Evolutionary conservation across 352 stramenopile species (phyloP), one percentile per base, ranked within the genome.

Genomic region (Nothophytophthora sp.): DNA sequence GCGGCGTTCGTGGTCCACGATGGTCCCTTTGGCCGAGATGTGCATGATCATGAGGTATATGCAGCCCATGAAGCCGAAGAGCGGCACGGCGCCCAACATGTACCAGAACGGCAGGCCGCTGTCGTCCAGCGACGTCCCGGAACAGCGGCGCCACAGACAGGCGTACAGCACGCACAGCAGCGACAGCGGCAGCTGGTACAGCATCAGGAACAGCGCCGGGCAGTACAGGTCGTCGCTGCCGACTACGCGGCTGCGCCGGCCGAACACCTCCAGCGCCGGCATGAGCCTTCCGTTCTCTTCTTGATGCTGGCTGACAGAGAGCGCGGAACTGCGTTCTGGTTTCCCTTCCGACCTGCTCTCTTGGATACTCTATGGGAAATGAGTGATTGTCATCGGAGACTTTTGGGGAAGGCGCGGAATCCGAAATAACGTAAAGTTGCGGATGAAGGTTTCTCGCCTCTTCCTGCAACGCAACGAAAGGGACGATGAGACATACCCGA

Each of bases 21-120:
- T 95, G 44, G 85, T 93, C 41, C 85, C 85, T 60, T 90, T 88
- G 16, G 76, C 69, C 43, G 85, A 88, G 16, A 95, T 67, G 63
- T 90, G 82, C 61, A 91, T 79, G 56, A 93, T 74, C 73, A 95
- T 88, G 63, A 93, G 69, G 63, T 93, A 88, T 59, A 93, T 81
- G 55, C 82, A 91, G 42, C 67, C 78, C 60, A 90, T 86, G 68
- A 95, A 95, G 49, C 73, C 73, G 19, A 88, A 57, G 19, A 91
- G 63, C 34, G 82, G 81, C 23, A 87, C 63, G 4, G 81, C 69
- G 27, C 63, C 64, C 30, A 95, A 44, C 35, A 88, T 51, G 58
- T 90, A 95, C 82, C 82, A 95, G 56, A 95, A 93, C 9, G 77
- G 70, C 25, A 89, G 67, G 10, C 83, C 85, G 9, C 60, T 49